These are phyloP conservation scores for Saccharomycopsis lassenensis DNA, from an alignment of 805 yeast species.

Conservation along the genomic window DNA sequence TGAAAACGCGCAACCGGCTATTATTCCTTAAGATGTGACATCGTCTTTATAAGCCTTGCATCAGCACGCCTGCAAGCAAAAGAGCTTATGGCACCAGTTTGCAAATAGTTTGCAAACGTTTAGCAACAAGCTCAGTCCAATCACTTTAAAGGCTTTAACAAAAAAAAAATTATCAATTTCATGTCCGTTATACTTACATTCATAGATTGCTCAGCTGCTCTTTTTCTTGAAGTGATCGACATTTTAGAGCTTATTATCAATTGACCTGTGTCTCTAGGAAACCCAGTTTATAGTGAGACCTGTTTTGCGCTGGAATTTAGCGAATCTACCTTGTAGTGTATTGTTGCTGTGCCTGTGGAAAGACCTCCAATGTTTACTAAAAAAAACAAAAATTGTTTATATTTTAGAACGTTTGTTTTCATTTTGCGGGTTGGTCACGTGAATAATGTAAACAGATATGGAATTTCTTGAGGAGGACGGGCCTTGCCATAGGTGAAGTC, in stretches of 20 bases:
- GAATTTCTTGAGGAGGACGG: too few species aligned
- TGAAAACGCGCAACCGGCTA: background rate
- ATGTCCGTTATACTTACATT: slow-evolving; percentile 7
- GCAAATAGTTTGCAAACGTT: too few species aligned
- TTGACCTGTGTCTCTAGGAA: too few species aligned
- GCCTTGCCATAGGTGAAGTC: too few species aligned
- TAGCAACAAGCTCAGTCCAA: too few species aligned
- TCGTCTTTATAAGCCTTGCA: background rate
- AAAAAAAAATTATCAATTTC: background rate
- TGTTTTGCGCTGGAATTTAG: background rate
- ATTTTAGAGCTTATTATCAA: too few species aligned
- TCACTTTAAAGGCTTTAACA: slow-evolving; percentile 1
- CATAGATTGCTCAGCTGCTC: slow-evolving; percentile 11
- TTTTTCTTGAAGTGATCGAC: slow-evolving; percentile 10
- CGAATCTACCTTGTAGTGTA: background rate
- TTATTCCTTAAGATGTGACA: background rate
- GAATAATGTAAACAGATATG: too few species aligned
- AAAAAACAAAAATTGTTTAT: slow-evolving; percentile 5
- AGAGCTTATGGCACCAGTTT: too few species aligned
- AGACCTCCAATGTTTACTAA: background rate
- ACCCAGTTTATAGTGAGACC: too few species aligned
- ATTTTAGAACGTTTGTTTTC: background rate
- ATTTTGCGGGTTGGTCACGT: too few species aligned
- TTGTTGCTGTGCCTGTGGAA: background rate
- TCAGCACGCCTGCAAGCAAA: background rate